A percentile compares a stretch with the other conserved stretches of the same genome.
These are phyloP conservation scores for Curvularia sp. DNA, from an alignment of 2,329 filamentous ascomycete genomes.

Conservation along the genomic window DNA sequence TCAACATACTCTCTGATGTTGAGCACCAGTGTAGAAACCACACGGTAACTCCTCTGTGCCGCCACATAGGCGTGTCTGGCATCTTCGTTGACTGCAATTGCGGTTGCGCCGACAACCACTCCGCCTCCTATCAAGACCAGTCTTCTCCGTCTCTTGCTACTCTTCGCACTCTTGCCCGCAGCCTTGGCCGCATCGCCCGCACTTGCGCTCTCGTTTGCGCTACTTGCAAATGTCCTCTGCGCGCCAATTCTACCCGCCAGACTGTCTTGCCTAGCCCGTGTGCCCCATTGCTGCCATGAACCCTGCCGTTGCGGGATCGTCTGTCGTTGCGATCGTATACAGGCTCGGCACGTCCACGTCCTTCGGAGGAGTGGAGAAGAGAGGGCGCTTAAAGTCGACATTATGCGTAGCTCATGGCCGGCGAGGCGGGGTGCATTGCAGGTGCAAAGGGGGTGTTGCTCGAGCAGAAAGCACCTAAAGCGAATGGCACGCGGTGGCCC, in stretches of 20 bases:
- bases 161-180: conserved; percentile 17
- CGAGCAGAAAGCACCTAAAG: conserved; percentile 5
- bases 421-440: conserved; percentile 11
- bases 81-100: conserved; percentile 65
- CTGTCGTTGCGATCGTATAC: conserved; percentile 38
- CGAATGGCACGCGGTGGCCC: conserved; percentile 11
- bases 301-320: conserved; percentile 27
- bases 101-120: conserved; percentile 49
- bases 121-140: conserved; percentile 39
- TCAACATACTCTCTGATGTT: conserved; percentile 84
- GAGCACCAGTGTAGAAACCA: conserved; percentile 74
- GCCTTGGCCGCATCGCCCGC: conserved; percentile 15
- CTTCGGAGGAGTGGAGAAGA: conserved; percentile 38
- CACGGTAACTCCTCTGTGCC: conserved; percentile 77
- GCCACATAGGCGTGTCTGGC: conserved; percentile 79
- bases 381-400: conserved; percentile 38
- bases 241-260: conserved; percentile 5
- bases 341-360: conserved; percentile 48
- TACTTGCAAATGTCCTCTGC: conserved; percentile 24
- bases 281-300: conserved; percentile 27
- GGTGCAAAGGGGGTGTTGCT: conserved; percentile 7
- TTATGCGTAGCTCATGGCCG: conserved; percentile 34
- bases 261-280: conserved; percentile 8
- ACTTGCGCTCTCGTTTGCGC: conserved; percentile 5
- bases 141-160: conserved; percentile 36